These are phyloP conservation scores for Fusarium scirpi DNA, from an alignment of 2,329 filamentous ascomycete genomes.

Conservation along the genomic window DNA sequence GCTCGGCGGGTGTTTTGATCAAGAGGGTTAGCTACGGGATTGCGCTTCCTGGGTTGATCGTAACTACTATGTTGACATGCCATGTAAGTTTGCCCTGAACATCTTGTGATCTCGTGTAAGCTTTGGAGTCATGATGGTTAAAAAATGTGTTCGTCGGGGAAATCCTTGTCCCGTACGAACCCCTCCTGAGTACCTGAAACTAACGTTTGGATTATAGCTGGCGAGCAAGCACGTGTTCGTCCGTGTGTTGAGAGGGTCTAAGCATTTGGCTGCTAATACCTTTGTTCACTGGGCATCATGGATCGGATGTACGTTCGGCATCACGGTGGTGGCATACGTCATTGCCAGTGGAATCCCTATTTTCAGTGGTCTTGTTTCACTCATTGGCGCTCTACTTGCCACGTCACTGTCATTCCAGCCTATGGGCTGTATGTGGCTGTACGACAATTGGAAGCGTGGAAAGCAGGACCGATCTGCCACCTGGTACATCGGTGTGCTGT, in stretches of 20 bases:
- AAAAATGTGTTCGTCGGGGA: neutral
- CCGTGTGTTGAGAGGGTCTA: slow-evolving; percentile 46
- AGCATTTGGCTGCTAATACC: slow-evolving; percentile 48
- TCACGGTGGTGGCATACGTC: slow-evolving; percentile 46
- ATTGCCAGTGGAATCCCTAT: slow-evolving; percentile 44
- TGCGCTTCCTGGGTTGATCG: slow-evolving; percentile 48
- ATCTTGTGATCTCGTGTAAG: neutral
- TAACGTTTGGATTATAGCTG: neutral
- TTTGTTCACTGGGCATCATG: slow-evolving; percentile 49
- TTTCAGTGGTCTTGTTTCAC: slow-evolving; percentile 47
- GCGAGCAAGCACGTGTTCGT: slow-evolving; percentile 36
- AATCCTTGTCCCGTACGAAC: neutral
- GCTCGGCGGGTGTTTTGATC: slow-evolving; percentile 56
- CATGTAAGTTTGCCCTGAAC: slow-evolving; percentile 41
- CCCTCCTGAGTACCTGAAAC: rapidly evolving
- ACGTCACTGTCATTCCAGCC: slow-evolving; percentile 50
- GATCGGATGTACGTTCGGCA: slow-evolving; percentile 47
- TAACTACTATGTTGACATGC: slow-evolving; percentile 43
- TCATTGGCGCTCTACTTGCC: slow-evolving; percentile 48
- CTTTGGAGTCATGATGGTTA: neutral
- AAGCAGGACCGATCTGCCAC: neutral
- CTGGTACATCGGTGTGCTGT: slow-evolving; percentile 14
- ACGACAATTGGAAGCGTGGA: slow-evolving; percentile 41
- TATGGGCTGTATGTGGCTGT: slow-evolving; percentile 49
- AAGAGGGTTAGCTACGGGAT: slow-evolving; percentile 60